phyloP scores from a whole-genome alignment of 352 stramenopile genomes.

The Blastocystis sp. region DNA sequence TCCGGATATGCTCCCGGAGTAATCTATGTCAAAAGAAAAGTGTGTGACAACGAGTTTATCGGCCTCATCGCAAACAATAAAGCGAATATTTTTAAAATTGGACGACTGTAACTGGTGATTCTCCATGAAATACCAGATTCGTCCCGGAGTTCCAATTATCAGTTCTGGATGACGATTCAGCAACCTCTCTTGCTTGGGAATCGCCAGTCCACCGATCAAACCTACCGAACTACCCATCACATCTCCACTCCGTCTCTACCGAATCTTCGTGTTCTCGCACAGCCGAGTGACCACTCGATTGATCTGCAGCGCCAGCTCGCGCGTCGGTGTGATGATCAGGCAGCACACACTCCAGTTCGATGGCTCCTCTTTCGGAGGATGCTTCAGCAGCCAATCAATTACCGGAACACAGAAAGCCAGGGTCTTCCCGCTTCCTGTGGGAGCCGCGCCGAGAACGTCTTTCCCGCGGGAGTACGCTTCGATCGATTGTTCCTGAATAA shows the following conservation, averaged over 20 bases:
- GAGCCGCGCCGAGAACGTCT: constrained; percentile 79
- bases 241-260: neutral
- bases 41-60: constrained; percentile 65
- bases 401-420: constrained; percentile 81
- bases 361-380: constrained; percentile 68
- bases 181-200: constrained; percentile 78
- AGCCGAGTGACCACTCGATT: constrained; percentile 1
- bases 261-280: neutral
- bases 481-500: constrained; percentile 77
- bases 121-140: constrained; percentile 79
- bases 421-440: constrained; percentile 83
- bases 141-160: constrained; percentile 76
- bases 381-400: constrained; percentile 75
- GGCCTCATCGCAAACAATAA: constrained; percentile 78
- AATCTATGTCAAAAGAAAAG: neutral
- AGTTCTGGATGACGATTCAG: constrained; percentile 76
- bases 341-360: constrained; percentile 69
- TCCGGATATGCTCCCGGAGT: constrained; percentile 45
- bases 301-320: constrained; percentile 79
- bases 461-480: constrained; percentile 75
- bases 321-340: constrained; percentile 76
- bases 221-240: constrained; percentile 71
- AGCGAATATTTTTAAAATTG: constrained; percentile 71
- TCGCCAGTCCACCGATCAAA: constrained; percentile 77
- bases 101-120: constrained; percentile 70